phyloP scores from a whole-genome alignment of 2,329 filamentous ascomycete genomes.

The Exophiala bonariae region DNA sequence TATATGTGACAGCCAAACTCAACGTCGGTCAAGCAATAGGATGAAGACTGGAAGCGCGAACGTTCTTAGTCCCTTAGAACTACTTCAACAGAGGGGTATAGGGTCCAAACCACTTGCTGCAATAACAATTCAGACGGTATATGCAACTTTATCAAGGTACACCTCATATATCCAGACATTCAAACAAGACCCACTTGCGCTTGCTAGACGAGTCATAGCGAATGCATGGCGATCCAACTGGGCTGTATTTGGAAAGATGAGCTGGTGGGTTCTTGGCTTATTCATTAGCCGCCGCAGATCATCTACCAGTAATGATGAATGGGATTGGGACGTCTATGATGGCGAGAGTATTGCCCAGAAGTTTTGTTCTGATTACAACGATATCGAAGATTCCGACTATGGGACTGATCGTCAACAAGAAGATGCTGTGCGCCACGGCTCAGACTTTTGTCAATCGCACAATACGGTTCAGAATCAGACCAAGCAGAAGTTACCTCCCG shows the following conservation, averaged over 20 bases:
- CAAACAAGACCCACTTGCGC: slow-evolving; percentile 25
- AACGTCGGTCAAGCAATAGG: neutral
- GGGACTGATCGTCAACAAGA: too few relatives aligned
- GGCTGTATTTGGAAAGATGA: slow-evolving; percentile 32
- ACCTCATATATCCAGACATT: slow-evolving; percentile 23
- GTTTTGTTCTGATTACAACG: slow-evolving; percentile 7
- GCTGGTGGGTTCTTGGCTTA: slow-evolving; percentile 39
- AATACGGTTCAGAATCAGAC: neutral
- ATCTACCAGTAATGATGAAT: slow-evolving; percentile 6
- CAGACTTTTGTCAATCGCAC: neutral
- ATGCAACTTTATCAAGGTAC: slow-evolving; percentile 28
- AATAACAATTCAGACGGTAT: slow-evolving; percentile 26
- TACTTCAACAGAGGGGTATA: slow-evolving; percentile 23
- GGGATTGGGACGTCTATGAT: slow-evolving; percentile 26
- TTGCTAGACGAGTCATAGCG: slow-evolving; percentile 34
- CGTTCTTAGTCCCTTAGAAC: slow-evolving; percentile 16
- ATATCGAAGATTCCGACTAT: neutral
- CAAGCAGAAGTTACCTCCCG: neutral
- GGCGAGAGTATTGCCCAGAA: slow-evolving; percentile 25
- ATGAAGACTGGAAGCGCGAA: slow-evolving; percentile 3
- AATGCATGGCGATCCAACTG: slow-evolving; percentile 37
- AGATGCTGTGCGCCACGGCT: neutral
- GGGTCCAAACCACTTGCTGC: slow-evolving; percentile 22
- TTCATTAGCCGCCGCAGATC: slow-evolving; percentile 27
- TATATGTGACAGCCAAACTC: neutral